Conservation (phyloP, 768 basidiomycete genomes). For the Tricholoma sp. region DNA sequence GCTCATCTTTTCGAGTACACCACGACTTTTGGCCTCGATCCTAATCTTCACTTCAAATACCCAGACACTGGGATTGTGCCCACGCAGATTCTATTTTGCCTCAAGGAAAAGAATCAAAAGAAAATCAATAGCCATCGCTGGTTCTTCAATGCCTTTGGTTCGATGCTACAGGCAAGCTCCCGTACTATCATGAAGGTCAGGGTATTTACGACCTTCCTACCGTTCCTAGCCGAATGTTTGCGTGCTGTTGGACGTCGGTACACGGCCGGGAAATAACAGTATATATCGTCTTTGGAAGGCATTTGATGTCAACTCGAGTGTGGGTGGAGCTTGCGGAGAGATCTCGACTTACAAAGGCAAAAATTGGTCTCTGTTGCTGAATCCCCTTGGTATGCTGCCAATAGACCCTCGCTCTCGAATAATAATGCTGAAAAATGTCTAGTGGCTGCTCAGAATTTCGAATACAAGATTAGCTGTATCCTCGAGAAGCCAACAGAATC, state of each 20-base stretch:
- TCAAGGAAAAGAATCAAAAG: constrained; percentile 93
- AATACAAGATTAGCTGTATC: constrained; percentile 90
- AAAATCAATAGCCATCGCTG: constrained; percentile 97
- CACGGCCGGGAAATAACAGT: constrained; percentile 81
- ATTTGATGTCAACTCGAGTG: constrained; percentile 87
- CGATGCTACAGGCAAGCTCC: constrained; percentile 65
- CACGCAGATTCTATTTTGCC: constrained; percentile 88
- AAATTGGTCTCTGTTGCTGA: constrained; percentile 75
- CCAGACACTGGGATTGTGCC: constrained; percentile 93
- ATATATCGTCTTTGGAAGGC: constrained; percentile 96
- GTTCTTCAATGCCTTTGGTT: constrained; percentile 95
- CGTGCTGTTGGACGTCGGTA: constrained; percentile 91
- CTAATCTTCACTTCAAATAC: constrained; percentile 78
- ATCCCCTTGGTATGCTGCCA: constrained; percentile 66
- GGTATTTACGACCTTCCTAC: neutral
- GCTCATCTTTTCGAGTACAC: constrained; percentile 81
- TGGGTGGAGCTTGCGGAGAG: constrained; percentile 97
- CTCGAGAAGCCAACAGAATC: constrained; percentile 87
- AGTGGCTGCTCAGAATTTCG: constrained; percentile 95
- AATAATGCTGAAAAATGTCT: neutral
- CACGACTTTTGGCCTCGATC: constrained; percentile 72
- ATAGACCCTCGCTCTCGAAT: neutral
- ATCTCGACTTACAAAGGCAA: constrained; percentile 90
- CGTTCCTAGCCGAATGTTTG: constrained; percentile 79
- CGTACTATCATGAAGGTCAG: neutral